Conservation (phyloP, 352 stramenopile genomes). For the Globisporangium solare region DNA sequence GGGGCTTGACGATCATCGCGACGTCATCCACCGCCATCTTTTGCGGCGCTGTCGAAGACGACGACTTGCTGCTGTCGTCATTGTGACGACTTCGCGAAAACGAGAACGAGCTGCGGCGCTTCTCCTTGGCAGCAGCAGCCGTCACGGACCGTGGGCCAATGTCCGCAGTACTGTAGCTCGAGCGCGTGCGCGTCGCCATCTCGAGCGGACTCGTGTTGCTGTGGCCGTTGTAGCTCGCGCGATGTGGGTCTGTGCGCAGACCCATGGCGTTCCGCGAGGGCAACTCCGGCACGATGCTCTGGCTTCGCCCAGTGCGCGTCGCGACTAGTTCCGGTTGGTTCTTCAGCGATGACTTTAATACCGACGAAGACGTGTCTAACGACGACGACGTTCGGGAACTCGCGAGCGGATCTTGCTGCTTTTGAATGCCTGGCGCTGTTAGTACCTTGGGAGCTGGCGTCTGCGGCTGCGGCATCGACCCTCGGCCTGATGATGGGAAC, state of each 20-base stretch:
- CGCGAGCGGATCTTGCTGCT: too few species aligned
- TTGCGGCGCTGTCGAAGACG: slow-evolving; percentile 14
- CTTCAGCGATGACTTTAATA: slow-evolving; percentile 11
- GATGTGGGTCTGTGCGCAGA: slow-evolving; percentile 1
- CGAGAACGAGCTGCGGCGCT: slow-evolving; percentile 36
- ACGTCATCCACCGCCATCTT: slow-evolving; percentile 45
- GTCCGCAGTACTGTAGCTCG: slow-evolving; percentile 11
- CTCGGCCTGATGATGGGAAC: neutral
- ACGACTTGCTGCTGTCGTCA: neutral
- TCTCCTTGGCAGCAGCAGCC: slow-evolving; percentile 26
- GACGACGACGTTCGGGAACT: neutral
- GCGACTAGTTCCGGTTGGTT: neutral
- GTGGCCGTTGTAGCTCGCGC: slow-evolving; percentile 7
- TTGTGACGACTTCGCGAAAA: slow-evolving; percentile 37
- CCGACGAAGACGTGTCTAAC: slow-evolving; percentile 2
- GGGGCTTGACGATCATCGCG: slow-evolving; percentile 41
- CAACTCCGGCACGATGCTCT: slow-evolving; percentile 15
- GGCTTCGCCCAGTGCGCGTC: slow-evolving; percentile 7
- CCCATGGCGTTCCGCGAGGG: slow-evolving; percentile 10
- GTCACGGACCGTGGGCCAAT: neutral
- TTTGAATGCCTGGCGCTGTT: neutral
- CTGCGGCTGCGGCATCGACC: neutral
- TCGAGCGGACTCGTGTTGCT: slow-evolving; percentile 1
- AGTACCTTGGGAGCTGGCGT: neutral
- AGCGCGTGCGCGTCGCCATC: slow-evolving; percentile 1